Conservation (phyloP, 2,329 filamentous ascomycete species). For the Ascochyta viciae-villosae region DNA sequence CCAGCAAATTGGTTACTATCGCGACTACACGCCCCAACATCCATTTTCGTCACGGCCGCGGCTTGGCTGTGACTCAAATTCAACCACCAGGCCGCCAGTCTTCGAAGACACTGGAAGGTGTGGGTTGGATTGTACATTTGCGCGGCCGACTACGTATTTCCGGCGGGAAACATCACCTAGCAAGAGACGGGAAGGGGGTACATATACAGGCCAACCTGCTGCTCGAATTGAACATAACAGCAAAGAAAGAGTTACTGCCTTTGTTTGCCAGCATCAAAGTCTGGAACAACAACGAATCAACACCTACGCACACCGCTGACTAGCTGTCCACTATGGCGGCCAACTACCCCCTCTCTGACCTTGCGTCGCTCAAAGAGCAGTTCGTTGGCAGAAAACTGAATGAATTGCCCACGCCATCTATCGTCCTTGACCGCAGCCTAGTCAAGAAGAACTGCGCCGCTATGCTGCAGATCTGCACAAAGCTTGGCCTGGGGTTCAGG, state of each 20-base stretch:
- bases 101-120: neutral
- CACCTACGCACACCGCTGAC: neutral
- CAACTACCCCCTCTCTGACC: slow-evolving; percentile 28
- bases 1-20: neutral
- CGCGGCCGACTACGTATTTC: neutral
- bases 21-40: neutral
- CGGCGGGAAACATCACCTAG: neutral
- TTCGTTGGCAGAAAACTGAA: slow-evolving; percentile 68
- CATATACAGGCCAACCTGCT: neutral
- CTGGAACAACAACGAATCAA: neutral
- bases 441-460: slow-evolving; percentile 71
- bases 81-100: neutral
- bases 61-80: neutral
- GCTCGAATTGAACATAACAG: neutral
- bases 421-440: slow-evolving; percentile 72
- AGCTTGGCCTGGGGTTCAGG: slow-evolving; percentile 70
- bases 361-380: slow-evolving; percentile 16
- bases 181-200: neutral
- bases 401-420: slow-evolving; percentile 70
- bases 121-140: neutral
- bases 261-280: neutral
- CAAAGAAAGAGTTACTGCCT: neutral
- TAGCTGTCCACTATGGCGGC: slow-evolving; percentile 3
- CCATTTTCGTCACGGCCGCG: neutral
- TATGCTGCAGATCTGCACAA: slow-evolving; percentile 71